Conservation (phyloP, 441 rosid genomes). For the Erysimum cheiri region DNA sequence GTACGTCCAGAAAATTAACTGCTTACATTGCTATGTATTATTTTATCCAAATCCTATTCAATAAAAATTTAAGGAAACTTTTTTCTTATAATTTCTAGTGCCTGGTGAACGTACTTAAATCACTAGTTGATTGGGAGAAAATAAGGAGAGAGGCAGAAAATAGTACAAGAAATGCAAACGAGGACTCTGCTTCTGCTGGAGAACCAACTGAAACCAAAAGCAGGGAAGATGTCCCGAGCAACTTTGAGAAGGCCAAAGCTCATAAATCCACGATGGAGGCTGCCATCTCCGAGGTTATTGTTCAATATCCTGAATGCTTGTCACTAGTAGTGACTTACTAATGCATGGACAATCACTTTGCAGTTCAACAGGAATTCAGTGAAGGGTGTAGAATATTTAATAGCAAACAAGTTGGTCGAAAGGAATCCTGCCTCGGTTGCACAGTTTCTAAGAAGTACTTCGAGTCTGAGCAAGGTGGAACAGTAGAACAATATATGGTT, state of each 20-base stretch:
- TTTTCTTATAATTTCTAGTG: constrained; percentile 64
- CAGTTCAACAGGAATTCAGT: constrained; percentile 95
- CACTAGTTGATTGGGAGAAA: constrained; percentile 98
- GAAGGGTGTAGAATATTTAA: constrained; percentile 81
- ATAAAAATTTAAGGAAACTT: constrained; percentile 38
- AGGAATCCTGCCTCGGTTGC: constrained; percentile 85
- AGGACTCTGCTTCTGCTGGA: constrained; percentile 56
- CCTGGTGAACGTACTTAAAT: constrained; percentile 90
- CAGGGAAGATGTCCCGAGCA: constrained; percentile 77
- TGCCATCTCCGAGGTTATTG: constrained; percentile 84
- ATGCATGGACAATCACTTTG: constrained; percentile 46
- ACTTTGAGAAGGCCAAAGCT: constrained; percentile 98
- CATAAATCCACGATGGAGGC: constrained; percentile 98
- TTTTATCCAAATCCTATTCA: constrained; percentile 24
- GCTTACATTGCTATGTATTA: constrained; percentile 2
- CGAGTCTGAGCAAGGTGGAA: constrained; percentile 85
- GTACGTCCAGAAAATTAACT: constrained; percentile 29
- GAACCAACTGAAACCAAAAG: constrained; percentile 62
- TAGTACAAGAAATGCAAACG: constrained; percentile 52
- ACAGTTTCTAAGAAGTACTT: constrained; percentile 79
- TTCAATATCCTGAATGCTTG: constrained; percentile 20
- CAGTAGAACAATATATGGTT: constrained; percentile 30
- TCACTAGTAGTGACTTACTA: constrained; percentile 27
- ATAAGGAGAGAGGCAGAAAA: constrained; percentile 60
- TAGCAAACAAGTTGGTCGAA: constrained; percentile 88